These are phyloP conservation scores for Dalbergia cultrata DNA, from an alignment of 306 rosid genomes.

Conservation along the genomic window DNA sequence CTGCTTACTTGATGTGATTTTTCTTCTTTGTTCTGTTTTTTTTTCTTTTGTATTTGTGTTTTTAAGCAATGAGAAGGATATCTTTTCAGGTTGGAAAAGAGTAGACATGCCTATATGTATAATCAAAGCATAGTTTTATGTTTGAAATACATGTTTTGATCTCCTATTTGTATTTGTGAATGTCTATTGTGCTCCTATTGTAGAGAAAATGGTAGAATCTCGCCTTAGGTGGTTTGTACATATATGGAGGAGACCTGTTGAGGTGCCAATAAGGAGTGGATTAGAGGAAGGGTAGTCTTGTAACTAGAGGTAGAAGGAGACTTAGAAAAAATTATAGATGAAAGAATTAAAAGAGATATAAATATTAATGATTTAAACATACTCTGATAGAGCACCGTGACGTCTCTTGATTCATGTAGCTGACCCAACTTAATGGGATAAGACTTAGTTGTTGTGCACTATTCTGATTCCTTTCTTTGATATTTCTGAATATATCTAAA, in stretches of 20 bases:
- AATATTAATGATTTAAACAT: no score
- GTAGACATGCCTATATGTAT: neutral
- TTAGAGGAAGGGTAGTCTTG: no score
- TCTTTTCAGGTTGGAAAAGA: conserved; percentile 37
- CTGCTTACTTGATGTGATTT: neutral
- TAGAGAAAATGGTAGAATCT: no score
- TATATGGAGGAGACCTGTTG: no score
- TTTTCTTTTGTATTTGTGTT: neutral
- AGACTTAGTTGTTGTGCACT: neutral
- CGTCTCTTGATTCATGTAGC: no score
- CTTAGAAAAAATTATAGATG: no score
- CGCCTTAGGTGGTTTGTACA: no score
- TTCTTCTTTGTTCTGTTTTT: conserved; percentile 9
- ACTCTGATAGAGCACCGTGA: no score
- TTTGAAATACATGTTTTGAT: conserved; percentile 12
- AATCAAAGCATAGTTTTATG: conserved; percentile 5
- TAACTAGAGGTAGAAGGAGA: no score
- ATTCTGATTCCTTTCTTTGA: conserved; percentile 23
- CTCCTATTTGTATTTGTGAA: neutral
- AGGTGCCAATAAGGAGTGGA: no score
- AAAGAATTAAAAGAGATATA: no score
- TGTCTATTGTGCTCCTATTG: neutral
- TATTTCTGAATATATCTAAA: conserved; percentile 16
- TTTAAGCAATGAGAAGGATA: conserved; percentile 5
- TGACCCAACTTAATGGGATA: no score